Evolutionary conservation across 2,329 filamentous ascomycete genomes (phyloP).

Genomic region (Dactylellina parvicollis): DNA sequence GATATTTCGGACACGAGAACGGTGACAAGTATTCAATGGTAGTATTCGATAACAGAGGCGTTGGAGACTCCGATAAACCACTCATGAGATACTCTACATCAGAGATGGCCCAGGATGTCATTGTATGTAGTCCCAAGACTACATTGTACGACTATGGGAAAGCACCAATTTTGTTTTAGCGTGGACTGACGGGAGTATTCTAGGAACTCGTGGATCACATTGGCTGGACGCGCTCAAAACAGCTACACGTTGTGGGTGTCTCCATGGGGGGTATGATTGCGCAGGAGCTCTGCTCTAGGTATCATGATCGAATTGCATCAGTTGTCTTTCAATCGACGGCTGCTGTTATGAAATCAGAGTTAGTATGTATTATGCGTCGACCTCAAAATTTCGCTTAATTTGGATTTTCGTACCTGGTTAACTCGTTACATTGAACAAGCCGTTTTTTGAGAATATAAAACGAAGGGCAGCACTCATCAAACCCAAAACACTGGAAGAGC

Average conservation of each 20-base stretch:
- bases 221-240: constrained; percentile 62
- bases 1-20: constrained; percentile 79
- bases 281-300: constrained; percentile 75
- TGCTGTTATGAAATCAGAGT: constrained; percentile 60
- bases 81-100: constrained; percentile 79
- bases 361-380: constrained; percentile 31
- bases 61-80: constrained; percentile 82
- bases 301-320: constrained; percentile 67
- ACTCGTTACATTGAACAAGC: constrained; percentile 54
- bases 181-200: constrained; percentile 69
- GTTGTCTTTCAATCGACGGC: constrained; percentile 72
- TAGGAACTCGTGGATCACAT: constrained; percentile 58
- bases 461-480: constrained; percentile 69
- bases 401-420: not conserved
- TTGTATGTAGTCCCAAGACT: constrained; percentile 60
- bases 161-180: constrained; percentile 69
- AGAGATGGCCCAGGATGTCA: constrained; percentile 81
- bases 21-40: constrained; percentile 76
- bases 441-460: constrained; percentile 73
- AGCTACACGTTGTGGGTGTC: constrained; percentile 77
- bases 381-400: not conserved
- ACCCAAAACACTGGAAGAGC: constrained; percentile 75
- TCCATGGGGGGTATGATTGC: constrained; percentile 93
- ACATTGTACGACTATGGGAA: too few species aligned
- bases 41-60: constrained; percentile 81